Base-by-base conservation (phyloP, 139 green algal genomes). In the Chlamydomonas urium region DNA sequence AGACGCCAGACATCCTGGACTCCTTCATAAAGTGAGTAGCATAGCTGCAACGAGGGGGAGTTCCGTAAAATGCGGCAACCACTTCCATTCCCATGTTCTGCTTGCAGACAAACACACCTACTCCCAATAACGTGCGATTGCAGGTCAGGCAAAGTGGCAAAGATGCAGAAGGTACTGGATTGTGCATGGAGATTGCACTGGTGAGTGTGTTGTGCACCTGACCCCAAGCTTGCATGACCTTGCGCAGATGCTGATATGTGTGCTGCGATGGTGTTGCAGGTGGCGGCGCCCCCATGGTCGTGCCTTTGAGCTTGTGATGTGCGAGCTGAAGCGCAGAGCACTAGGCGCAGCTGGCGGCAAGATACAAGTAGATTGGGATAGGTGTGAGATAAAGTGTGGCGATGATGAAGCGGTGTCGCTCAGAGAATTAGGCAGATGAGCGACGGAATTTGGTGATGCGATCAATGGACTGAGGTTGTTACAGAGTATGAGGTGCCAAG, bases 291-390 rank as follows among this genome's bases (percentile, higher is more conserved):
- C 66, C 23, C 48, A 73, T 23, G 66, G 66, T 24, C 66, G 66
- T 33, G 66, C 66, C 2, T 73, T 73, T 73, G 66, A 73, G 48
- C 14, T 73, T 10, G 31, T 73, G 31, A 73, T 73, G 66, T 73
- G 66, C 33, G 66, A 73, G 48, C 33, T 73, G 6, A 65, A 73
- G 66, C 42, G 47, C 4, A 45, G 66, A 6, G 5, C 21, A n/a
- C 63, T 71, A 6, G 63, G 63, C 10, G 37, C 34, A n/a, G 33
- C 24, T 17, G 4, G 5, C 6, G 63, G 33, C 4, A 4, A 26
- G 4, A 4, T 56, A 14, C 19, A n/a, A 4, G 34, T 71, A 4
- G 34, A 71, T 24, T 71, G 63, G 63, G 63, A 71, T 4, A 31
- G 5, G 23, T 71, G 63, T 24, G 23, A 31, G 33, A 17, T 71